These are phyloP conservation scores for Collybiopsis luxurians DNA, from an alignment of 768 basidiomycete genomes.

Conservation along the genomic window DNA sequence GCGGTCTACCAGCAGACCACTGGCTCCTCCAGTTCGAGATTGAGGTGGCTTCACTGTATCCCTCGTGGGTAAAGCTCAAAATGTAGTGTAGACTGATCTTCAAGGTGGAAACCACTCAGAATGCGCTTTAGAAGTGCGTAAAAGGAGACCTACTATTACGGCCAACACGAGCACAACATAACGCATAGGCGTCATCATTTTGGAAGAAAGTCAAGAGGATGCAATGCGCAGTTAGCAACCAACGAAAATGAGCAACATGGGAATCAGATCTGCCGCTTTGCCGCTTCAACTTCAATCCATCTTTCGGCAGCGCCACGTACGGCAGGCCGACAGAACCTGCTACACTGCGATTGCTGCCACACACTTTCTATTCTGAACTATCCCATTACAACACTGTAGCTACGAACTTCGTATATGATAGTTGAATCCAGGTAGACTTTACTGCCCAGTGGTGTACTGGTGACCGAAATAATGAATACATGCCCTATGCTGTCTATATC, in stretches of 20 bases:
- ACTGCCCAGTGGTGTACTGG: no score
- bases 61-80: conserved; percentile 62
- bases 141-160: conserved; percentile 35
- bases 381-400: no score
- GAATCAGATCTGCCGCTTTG: neutral
- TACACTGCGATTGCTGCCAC: no score
- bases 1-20: conserved; percentile 30
- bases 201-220: conserved; percentile 10
- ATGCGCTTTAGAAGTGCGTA: neutral
- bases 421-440: no score
- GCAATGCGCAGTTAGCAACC: no score
- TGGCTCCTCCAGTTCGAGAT: conserved; percentile 40
- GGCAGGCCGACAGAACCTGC: no score
- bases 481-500: no score
- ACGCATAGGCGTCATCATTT: conserved; percentile 57
- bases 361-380: no score
- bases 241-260: neutral
- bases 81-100: conserved; percentile 62
- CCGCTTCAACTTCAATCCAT: neutral
- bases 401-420: no score
- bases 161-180: conserved; percentile 50
- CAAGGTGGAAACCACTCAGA: neutral
- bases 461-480: no score
- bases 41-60: conserved; percentile 60
- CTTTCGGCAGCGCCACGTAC: no score